Base-by-base conservation (phyloP, 2,329 filamentous ascomycete genomes). In the Neoarthrinium moseri region DNA sequence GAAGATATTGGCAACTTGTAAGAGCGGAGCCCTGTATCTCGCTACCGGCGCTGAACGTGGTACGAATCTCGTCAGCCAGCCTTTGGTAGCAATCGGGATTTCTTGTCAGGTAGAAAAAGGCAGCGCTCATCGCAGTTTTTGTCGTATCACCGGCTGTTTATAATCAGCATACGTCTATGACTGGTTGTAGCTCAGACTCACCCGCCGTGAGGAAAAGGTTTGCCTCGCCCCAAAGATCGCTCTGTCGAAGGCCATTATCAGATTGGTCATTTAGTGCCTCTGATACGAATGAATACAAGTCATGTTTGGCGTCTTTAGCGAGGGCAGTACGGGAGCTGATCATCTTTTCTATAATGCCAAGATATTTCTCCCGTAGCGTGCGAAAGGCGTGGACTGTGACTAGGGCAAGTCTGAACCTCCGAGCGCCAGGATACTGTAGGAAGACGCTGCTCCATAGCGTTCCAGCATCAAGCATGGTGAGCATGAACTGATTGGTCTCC, bases 1-100 rank as follows among this genome's bases (percentile, higher is more conserved):
- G 62, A 1, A 78, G 59, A 50, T 75, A 77, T 1, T 42, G 46
- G 51, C 64, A 71, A 11, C 46, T 51, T 22, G 61, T 54, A 6
- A 77, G 54, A 6, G 56, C 48, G 2, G 57, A 29, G 24, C 50
- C 43, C 3, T 45, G 40, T 21, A 68, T 68, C 1, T 62, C 53
- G 3, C 49, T 52, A 13, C 47, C 46, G 8, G 61, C 57, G 1
- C 51, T 53, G 46, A 75, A 74, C 2, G 53, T 53, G 11, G 40
- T 48, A 11, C 61, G 59, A 33, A 69, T 56, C 45, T 69, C 65
- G 4, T 51, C 15, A 0, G 55, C 55, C 5, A 64, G 54, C 18
- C 53, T 60, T 3, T 46, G 43, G n/a, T 65, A 57, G 4, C 54
- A 52, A 2, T 52, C 12, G 0, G 61, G 57, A 35, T 67, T 54